Conservation (phyloP, 306 rosid species). For the Rosa rugosa region DNA sequence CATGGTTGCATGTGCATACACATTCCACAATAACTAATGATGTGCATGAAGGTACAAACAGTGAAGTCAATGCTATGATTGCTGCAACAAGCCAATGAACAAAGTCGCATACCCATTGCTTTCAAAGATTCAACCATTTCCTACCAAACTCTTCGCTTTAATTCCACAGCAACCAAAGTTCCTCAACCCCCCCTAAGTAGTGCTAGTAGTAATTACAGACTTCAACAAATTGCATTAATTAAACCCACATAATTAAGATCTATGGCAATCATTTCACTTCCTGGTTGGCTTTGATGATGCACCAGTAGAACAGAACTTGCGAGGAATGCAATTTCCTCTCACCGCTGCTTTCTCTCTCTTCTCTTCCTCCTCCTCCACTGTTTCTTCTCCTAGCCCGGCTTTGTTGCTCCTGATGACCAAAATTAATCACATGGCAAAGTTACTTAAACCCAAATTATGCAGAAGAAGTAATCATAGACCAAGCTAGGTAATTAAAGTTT, state of each 20-base stretch:
- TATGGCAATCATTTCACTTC: slow-evolving; percentile 32
- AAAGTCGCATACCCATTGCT: background rate
- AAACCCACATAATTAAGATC: background rate
- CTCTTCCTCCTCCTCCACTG: slow-evolving; percentile 24
- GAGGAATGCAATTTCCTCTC: slow-evolving; percentile 60
- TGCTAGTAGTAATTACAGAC: slow-evolving; percentile 12
- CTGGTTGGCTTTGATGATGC: slow-evolving; percentile 41
- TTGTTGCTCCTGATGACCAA: slow-evolving; percentile 42
- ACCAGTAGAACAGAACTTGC: slow-evolving; percentile 36
- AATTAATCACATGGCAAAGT: background rate
- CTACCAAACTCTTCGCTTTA: background rate
- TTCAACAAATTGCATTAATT: background rate
- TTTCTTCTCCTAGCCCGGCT: slow-evolving; percentile 41
- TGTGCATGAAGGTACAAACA: background rate
- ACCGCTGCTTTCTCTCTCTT: slow-evolving; percentile 20
- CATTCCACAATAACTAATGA: background rate
- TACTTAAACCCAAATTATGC: background rate
- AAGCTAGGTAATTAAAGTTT: background rate
- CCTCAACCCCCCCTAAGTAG: slow-evolving; percentile 1
- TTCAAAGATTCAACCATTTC: background rate
- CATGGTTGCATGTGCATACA: background rate
- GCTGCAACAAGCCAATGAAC: background rate
- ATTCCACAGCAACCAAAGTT: background rate
- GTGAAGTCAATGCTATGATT: background rate
- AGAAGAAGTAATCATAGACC: background rate